Evolutionary conservation across 257 asterid genomes (phyloP).

Genomic region (Forsythia suspensa): DNA sequence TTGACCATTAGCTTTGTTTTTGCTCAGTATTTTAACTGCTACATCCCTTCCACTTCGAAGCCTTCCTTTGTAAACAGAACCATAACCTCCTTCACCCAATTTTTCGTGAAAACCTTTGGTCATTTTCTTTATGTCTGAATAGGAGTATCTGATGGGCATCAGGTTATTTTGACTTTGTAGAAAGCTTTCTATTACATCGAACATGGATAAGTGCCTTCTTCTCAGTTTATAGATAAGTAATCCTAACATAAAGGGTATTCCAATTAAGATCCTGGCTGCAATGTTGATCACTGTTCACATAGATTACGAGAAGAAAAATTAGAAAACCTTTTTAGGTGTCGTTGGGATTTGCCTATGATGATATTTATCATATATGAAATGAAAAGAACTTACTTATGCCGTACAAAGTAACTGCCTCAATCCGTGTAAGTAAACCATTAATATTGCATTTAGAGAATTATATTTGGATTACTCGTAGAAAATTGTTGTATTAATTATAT

Average conservation of each 20-base stretch:
- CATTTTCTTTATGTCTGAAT: slow-evolving; percentile 34
- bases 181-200: slow-evolving; percentile 22
- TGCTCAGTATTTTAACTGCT: slow-evolving; percentile 35
- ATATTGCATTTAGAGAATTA: too few relatives aligned
- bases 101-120: slow-evolving; percentile 28
- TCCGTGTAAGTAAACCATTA: neutral
- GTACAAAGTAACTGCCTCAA: too few relatives aligned
- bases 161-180: slow-evolving; percentile 21
- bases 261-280: slow-evolving; percentile 4
- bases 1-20: slow-evolving; percentile 11
- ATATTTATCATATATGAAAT: too few relatives aligned
- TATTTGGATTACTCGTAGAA: neutral
- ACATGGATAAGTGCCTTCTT: slow-evolving; percentile 31
- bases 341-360: too few relatives aligned
- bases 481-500: neutral
- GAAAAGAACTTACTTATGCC: too few relatives aligned
- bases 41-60: slow-evolving; percentile 37
- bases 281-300: neutral
- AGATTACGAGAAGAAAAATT: slow-evolving; percentile 4
- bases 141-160: slow-evolving; percentile 35
- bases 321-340: neutral
- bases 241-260: neutral
- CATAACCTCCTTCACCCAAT: slow-evolving; percentile 40
- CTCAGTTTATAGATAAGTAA: slow-evolving; percentile 18
- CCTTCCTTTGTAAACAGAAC: slow-evolving; percentile 41